A percentile compares a stretch with the other conserved stretches of the same genome.
Conservation (phyloP, 495 filamentous ascomycete genomes). For the Astrothelium macrocarpum region DNA sequence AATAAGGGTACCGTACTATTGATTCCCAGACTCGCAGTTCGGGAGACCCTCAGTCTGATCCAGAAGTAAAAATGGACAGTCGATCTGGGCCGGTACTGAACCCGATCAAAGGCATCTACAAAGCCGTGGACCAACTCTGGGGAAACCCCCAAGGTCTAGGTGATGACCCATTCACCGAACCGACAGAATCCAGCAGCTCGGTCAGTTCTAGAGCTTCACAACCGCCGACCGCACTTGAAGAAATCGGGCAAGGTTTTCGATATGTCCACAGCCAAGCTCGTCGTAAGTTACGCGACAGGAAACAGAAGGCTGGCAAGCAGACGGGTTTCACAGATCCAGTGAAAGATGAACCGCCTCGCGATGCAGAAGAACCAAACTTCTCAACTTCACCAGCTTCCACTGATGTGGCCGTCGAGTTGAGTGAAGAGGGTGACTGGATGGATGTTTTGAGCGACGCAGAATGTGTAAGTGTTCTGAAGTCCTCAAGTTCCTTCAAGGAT, state of each 20-base stretch:
- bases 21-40: not conserved
- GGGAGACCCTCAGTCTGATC: not conserved
- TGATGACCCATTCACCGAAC: not conserved
- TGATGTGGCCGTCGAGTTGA: not conserved
- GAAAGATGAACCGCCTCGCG: not conserved
- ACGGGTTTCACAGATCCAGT: not conserved
- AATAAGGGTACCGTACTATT: not conserved
- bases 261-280: not conserved
- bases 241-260: not conserved
- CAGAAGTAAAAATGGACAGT: not conserved
- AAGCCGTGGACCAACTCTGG: not conserved
- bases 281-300: not conserved
- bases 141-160: not conserved
- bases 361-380: not conserved
- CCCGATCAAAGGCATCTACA: not conserved
- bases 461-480: not conserved
- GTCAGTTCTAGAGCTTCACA: not conserved
- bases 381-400: not conserved
- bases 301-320: not conserved
- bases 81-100: not conserved
- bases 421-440: not conserved
- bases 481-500: not conserved
- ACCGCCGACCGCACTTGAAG: not conserved
- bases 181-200: not conserved
- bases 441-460: not conserved